These are phyloP conservation scores for Penicillium expansum DNA, from an alignment of 2,329 filamentous ascomycete genomes.

Conservation along the genomic window DNA sequence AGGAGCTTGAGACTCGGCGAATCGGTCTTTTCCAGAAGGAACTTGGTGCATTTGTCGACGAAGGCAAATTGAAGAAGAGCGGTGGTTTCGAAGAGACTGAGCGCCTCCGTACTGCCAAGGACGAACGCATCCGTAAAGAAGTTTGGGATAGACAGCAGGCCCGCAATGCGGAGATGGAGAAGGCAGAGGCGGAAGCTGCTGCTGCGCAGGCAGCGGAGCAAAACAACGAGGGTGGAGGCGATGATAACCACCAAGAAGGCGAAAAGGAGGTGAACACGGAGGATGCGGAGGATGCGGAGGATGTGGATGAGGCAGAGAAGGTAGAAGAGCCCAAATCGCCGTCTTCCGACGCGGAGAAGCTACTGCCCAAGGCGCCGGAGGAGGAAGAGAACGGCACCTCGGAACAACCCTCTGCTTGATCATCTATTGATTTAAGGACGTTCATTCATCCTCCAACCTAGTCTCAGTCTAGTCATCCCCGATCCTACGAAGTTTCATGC, in stretches of 20 bases:
- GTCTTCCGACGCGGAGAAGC: neutral
- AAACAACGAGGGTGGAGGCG: slow-evolving; percentile 11
- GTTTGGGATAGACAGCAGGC: slow-evolving; percentile 57
- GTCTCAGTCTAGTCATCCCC: neutral
- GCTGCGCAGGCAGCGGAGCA: slow-evolving; percentile 28
- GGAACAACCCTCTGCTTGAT: slow-evolving; percentile 1
- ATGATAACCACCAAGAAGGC: neutral
- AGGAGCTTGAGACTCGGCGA: slow-evolving; percentile 74
- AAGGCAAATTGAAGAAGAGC: slow-evolving; percentile 91
- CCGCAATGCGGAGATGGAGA: slow-evolving; percentile 51
- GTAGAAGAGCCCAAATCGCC: slow-evolving; percentile 6
- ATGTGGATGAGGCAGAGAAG: neutral
- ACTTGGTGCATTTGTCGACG: slow-evolving; percentile 77
- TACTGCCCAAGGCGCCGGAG: neutral
- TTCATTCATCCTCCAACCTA: neutral
- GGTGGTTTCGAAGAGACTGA: slow-evolving; percentile 95
- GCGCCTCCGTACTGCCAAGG: slow-evolving; percentile 75
- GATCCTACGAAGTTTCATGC: neutral
- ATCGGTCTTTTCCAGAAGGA: slow-evolving; percentile 81
- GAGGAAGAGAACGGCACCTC: neutral
- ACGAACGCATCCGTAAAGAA: slow-evolving; percentile 80
- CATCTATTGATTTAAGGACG: neutral
- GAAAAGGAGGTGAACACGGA: neutral
- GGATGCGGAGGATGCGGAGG: neutral
- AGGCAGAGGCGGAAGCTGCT: slow-evolving; percentile 29